phyloP scores from a whole-genome alignment of 768 basidiomycete species.

The Psilocybe tampanensis region DNA sequence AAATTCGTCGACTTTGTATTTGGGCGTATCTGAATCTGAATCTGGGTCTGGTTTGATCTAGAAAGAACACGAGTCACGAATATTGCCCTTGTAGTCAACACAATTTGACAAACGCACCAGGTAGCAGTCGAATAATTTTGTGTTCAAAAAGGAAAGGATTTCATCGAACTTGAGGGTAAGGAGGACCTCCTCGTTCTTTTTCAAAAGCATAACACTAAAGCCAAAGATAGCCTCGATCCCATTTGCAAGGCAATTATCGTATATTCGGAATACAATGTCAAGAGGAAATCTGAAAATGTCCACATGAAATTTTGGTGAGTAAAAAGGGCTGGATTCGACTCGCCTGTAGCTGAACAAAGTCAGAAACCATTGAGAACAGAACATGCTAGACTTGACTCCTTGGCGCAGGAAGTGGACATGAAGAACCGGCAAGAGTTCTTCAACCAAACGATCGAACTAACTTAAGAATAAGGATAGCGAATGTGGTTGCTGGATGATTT shows the following conservation, averaged over 20 bases:
- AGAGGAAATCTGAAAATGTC: slow-evolving; percentile 77
- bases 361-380: slow-evolving; percentile 97
- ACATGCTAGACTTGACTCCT: slow-evolving; percentile 98
- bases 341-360: slow-evolving; percentile 96
- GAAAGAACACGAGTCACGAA: background rate
- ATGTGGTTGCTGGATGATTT: background rate
- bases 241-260: slow-evolving; percentile 94
- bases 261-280: slow-evolving; percentile 93
- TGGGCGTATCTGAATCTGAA: slow-evolving; percentile 30
- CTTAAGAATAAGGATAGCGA: background rate
- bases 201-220: slow-evolving; percentile 85
- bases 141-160: slow-evolving; percentile 83
- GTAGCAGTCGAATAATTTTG: slow-evolving; percentile 81
- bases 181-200: slow-evolving; percentile 83
- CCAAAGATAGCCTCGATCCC: slow-evolving; percentile 98
- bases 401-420: slow-evolving; percentile 93
- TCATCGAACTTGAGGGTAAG: slow-evolving; percentile 89
- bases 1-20: slow-evolving; percentile 79
- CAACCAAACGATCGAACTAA: slow-evolving; percentile 92
- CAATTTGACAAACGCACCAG: slow-evolving; percentile 38
- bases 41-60: slow-evolving; percentile 7
- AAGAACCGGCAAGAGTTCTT: slow-evolving; percentile 90
- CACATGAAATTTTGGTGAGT: background rate
- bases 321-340: slow-evolving; percentile 18
- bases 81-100: background rate